A percentile compares a stretch with the other conserved stretches of the same genome.
phyloP scores from a whole-genome alignment of 352 stramenopile species.

The Phytophthora hybrid region DNA sequence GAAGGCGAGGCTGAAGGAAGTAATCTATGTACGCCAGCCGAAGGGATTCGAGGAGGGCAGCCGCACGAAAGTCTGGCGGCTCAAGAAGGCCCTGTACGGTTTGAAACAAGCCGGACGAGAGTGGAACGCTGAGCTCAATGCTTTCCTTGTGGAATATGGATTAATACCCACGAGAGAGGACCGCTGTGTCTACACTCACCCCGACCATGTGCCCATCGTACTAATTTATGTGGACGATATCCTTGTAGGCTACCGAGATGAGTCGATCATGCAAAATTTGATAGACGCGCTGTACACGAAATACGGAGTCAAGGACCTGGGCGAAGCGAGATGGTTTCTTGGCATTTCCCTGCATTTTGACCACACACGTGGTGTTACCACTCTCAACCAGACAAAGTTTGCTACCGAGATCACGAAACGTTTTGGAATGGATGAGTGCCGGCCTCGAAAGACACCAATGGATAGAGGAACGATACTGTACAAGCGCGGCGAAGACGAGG shows the following conservation, averaged over 20 bases:
- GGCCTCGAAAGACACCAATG: slow-evolving; percentile 4
- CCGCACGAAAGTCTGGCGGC: slow-evolving; percentile 9
- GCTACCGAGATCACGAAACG: background rate
- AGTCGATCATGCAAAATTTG: background rate
- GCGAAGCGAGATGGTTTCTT: background rate
- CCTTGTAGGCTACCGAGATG: slow-evolving; percentile 14
- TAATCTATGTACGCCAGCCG: slow-evolving; percentile 9
- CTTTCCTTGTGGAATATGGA: background rate
- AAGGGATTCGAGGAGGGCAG: slow-evolving; percentile 16
- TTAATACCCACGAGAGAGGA: slow-evolving; percentile 4
- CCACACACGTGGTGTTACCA: background rate
- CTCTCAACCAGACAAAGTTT: slow-evolving; percentile 1
- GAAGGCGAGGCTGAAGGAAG: slow-evolving; percentile 11
- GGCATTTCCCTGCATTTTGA: slow-evolving; percentile 3
- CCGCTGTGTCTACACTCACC: slow-evolving; percentile 9
- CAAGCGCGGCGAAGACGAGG: background rate
- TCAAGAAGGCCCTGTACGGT: slow-evolving; percentile 21
- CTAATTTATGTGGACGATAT: slow-evolving; percentile 24
- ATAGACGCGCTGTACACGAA: background rate
- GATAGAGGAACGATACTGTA: slow-evolving; percentile 1
- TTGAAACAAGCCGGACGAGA: slow-evolving; percentile 23
- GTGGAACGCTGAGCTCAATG: background rate
- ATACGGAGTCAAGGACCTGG: slow-evolving; percentile 6
- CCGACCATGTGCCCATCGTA: background rate
- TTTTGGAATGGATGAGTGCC: slow-evolving; percentile 9